A percentile compares a stretch with the other conserved stretches of the same genome.
phyloP scores from a whole-genome alignment of 2,329 filamentous ascomycete species.

The Pseudogymnoascus sp. region DNA sequence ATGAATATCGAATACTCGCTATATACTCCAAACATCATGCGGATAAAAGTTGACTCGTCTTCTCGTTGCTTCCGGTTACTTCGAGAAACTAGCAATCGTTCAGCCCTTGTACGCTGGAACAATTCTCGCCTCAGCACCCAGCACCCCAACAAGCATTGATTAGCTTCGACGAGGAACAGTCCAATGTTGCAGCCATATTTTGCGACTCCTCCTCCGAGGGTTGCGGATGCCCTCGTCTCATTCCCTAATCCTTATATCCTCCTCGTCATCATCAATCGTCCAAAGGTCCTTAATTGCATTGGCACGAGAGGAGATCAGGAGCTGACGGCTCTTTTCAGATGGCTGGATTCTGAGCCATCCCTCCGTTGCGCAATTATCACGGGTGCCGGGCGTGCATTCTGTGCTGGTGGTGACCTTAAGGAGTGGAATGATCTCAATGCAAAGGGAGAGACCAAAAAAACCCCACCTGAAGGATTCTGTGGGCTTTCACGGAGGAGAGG shows the following conservation, averaged over 20 bases:
- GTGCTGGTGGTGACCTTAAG: slow-evolving; percentile 59
- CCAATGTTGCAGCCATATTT: slow-evolving; percentile 12
- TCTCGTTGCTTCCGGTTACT: background rate
- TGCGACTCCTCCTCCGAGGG: slow-evolving; percentile 16
- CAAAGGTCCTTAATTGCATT: slow-evolving; percentile 51
- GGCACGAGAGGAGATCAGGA: slow-evolving; percentile 28
- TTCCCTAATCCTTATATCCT: slow-evolving; percentile 49
- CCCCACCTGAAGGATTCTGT: slow-evolving; percentile 48
- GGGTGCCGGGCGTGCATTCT: slow-evolving; percentile 56
- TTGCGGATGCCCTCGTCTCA: slow-evolving; percentile 28
- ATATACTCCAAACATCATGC: background rate
- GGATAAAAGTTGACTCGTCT: background rate
- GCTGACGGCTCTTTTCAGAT: slow-evolving; percentile 42
- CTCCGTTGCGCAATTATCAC: slow-evolving; percentile 57
- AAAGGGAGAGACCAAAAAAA: slow-evolving; percentile 15
- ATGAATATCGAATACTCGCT: background rate
- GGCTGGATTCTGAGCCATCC: slow-evolving; percentile 54
- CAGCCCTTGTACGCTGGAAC: background rate
- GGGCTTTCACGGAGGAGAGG: slow-evolving; percentile 58
- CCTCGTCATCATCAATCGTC: slow-evolving; percentile 53
- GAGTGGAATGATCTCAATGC: slow-evolving; percentile 48
- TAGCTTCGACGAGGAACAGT: background rate
- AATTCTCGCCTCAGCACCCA: background rate
- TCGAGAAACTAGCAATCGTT: background rate
- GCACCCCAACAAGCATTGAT: background rate